Base-by-base conservation (phyloP, 2,329 filamentous ascomycete genomes). In the Aspergillus sclerotialis region DNA sequence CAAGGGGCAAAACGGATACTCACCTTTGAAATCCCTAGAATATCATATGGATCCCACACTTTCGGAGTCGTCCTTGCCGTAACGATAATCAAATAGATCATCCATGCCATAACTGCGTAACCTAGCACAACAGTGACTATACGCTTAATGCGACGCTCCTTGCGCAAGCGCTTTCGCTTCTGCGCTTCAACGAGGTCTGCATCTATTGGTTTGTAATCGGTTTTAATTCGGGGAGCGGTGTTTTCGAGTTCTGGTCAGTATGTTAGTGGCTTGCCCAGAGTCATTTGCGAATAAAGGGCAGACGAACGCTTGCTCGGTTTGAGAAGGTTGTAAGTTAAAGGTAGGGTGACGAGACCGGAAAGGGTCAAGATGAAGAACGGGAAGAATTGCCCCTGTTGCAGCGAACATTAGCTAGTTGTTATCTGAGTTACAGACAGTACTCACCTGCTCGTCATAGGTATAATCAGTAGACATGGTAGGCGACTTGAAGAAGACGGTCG, bases 321-420 rank as follows among this genome's bases (percentile, higher is more conserved):
- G 54, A 95, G 73, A 50, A 94, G 79, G 46, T 80, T 84, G 66
- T 93, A 94, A 53, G 90, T 94, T 55, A 94, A 75, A 42, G 90
- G 89, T 39, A 94, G 68, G 21, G 92, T 95, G 64, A 95, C 76
- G 48, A 98, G 78, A 55, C 82, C 80, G 43, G 83, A 80, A 55
- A 96, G 75, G 28, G 89, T 95, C 59, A 95, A 80, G 67, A 96
- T 82, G 72, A 98, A 98, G 76, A 94, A 94, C 49, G 93, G 92
- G 73, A 95, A 98, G 72, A 95, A 95, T 76, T 95, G 86, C 53
- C 88, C 89, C 78, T 92, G 40, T 10, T 14, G 4, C 28, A 12
- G 33, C 38, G 12, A 39, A 24, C 35, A 34, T 42, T 15, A 37
- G 28, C 27, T 4, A 15, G 7, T 11, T 11, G 25, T 8, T 11